Percentiles rank a stretch among this genome's conserved stretches.
Conservation (phyloP, 371 early-diverging fungal species). For the Mortierella sp. region DNA sequence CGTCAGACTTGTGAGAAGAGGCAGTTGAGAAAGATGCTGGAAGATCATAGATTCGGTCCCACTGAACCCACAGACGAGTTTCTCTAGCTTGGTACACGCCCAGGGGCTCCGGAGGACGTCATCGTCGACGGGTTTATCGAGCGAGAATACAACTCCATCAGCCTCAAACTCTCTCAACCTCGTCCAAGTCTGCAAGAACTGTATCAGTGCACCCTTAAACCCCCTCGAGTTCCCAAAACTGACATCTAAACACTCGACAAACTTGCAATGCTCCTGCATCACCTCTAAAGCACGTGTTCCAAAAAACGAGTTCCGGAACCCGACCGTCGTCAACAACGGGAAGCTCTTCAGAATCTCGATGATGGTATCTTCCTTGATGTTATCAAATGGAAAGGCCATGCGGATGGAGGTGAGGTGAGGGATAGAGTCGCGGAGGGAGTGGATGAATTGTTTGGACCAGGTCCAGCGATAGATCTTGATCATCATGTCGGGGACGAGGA, state of each 20-base stretch:
- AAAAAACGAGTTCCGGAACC: constrained; percentile 42
- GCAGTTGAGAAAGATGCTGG: constrained; percentile 37
- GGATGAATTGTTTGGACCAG: constrained; percentile 39
- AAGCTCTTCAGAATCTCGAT: constrained; percentile 43
- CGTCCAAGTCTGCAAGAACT: constrained; percentile 35
- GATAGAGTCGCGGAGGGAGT: constrained; percentile 21
- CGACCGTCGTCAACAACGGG: constrained; percentile 39
- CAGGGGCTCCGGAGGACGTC: constrained; percentile 25
- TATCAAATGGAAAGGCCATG: constrained; percentile 42
- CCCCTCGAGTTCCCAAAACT: constrained; percentile 30
- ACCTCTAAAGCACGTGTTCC: constrained; percentile 37
- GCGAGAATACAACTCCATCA: constrained; percentile 37
- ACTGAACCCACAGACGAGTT: constrained; percentile 47
- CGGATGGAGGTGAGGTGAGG: constrained; percentile 37
- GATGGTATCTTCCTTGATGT: constrained; percentile 45
- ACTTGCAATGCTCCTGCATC: constrained; percentile 34
- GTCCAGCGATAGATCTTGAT: constrained; percentile 55
- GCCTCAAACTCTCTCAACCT: constrained; percentile 39
- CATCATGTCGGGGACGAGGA: constrained; percentile 51
- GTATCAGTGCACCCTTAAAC: constrained; percentile 32
- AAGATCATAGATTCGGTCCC: constrained; percentile 49
- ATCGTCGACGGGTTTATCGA: constrained; percentile 29
- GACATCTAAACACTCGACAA: constrained; percentile 44
- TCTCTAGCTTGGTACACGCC: constrained; percentile 40
- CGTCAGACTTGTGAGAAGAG: constrained; percentile 27